A percentile compares a stretch with the other conserved stretches of the same genome.
Evolutionary conservation across 1,284 basidiomycete genomes (phyloP).

Genomic region (Ganoderma resinaceum): DNA sequence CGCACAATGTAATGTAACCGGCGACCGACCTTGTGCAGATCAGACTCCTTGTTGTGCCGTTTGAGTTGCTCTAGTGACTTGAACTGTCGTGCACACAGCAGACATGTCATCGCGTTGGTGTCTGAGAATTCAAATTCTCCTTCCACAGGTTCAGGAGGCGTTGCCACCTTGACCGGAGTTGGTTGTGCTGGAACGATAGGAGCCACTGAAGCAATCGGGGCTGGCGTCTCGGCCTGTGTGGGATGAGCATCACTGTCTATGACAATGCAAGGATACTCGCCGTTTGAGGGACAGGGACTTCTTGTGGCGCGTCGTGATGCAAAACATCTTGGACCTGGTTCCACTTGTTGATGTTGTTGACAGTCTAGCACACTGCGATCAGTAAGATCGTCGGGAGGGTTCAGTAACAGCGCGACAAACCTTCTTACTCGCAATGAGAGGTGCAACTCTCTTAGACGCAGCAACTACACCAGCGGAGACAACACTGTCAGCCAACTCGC

Average conservation of each 20-base stretch:
- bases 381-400: not conserved
- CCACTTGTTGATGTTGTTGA: conserved; percentile 93
- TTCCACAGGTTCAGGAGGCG: conserved; percentile 49
- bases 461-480: conserved; percentile 49
- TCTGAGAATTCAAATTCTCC: conserved; percentile 83
- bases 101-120: conserved; percentile 73
- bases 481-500: conserved; percentile 29
- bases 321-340: conserved; percentile 92
- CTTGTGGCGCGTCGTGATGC: conserved; percentile 40
- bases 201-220: conserved; percentile 30
- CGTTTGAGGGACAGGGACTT: conserved; percentile 21
- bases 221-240: conserved; percentile 23
- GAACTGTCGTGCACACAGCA: conserved; percentile 93
- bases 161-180: conserved; percentile 36
- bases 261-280: conserved; percentile 10
- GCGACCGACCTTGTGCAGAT: conserved; percentile 83
- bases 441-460: conserved; percentile 78
- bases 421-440: conserved; percentile 90
- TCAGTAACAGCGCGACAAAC: conserved; percentile 44
- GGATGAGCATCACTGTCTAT: conserved; percentile 16
- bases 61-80: conserved; percentile 84
- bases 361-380: conserved; percentile 59
- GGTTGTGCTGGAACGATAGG: conserved; percentile 26
- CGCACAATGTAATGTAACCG: not conserved
- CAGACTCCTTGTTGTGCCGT: conserved; percentile 90